Percentiles rank a stretch among this genome's conserved stretches.
phyloP scores from a whole-genome alignment of 257 asterid genomes.

The Petunia secreta region DNA sequence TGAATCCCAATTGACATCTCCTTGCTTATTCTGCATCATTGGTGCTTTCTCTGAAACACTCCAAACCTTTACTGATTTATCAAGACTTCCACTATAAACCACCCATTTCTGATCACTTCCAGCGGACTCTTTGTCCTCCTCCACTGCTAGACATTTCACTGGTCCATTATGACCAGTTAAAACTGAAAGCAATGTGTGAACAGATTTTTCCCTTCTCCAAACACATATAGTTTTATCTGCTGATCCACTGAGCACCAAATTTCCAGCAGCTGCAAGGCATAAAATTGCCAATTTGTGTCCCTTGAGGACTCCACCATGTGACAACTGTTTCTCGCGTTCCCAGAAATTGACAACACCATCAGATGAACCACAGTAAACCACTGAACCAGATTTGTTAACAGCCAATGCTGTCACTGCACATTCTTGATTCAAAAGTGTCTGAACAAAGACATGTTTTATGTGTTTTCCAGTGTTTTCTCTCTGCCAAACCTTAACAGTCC shows the following conservation, averaged over 20 bases:
- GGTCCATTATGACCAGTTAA: conserved; percentile 62
- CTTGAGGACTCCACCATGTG: conserved; percentile 57
- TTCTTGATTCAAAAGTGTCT: conserved; percentile 51
- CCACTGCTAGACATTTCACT: conserved; percentile 68
- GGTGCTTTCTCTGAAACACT: conserved; percentile 54
- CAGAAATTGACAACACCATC: conserved; percentile 68
- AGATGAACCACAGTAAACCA: conserved; percentile 62
- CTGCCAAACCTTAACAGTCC: conserved; percentile 62
- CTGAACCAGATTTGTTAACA: conserved; percentile 34
- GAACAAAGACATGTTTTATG: conserved; percentile 36
- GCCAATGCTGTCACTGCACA: conserved; percentile 66
- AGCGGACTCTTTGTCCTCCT: conserved; percentile 42
- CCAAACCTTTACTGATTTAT: conserved; percentile 68
- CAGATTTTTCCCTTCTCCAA: conserved; percentile 59
- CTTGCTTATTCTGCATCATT: conserved; percentile 30
- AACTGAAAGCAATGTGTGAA: conserved; percentile 49
- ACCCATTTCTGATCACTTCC: conserved; percentile 47
- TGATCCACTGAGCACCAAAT: conserved; percentile 57
- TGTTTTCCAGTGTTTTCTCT: conserved; percentile 41
- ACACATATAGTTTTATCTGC: conserved; percentile 64
- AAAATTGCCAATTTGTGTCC: conserved; percentile 69
- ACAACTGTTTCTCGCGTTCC: conserved; percentile 41
- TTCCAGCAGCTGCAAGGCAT: conserved; percentile 56
- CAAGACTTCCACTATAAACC: conserved; percentile 69
- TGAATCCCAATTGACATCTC: conserved; percentile 36